phyloP scores from a whole-genome alignment of 768 basidiomycete species.

The Dacryopinax primogenitus region DNA sequence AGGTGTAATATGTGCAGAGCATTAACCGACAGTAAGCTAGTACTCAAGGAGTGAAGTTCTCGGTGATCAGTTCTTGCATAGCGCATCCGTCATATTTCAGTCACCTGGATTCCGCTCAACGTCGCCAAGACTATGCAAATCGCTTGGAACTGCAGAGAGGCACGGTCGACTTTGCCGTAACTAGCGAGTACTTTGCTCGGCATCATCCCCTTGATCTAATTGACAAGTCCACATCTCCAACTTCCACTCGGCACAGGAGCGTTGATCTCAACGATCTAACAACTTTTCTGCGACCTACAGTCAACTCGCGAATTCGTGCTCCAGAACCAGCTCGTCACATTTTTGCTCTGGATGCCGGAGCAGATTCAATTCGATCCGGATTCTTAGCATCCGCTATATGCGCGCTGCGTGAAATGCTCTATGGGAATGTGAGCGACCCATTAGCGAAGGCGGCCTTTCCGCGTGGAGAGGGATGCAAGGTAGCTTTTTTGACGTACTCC shows the following conservation, averaged over 20 bases:
- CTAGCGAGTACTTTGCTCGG: constrained; percentile 73
- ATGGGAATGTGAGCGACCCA: constrained; percentile 34
- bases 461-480: constrained; percentile 30
- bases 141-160: constrained; percentile 82
- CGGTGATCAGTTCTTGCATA: not conserved
- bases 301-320: constrained; percentile 27
- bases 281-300: constrained; percentile 16
- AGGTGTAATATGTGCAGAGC: constrained; percentile 81
- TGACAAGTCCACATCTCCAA: constrained; percentile 39
- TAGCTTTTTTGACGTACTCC: constrained; percentile 82
- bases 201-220: constrained; percentile 45
- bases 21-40: constrained; percentile 63
- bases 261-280: constrained; percentile 18
- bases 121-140: constrained; percentile 65
- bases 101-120: constrained; percentile 61
- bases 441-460: constrained; percentile 37
- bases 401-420: constrained; percentile 49
- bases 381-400: constrained; percentile 55
- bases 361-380: constrained; percentile 52
- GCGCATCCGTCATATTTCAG: constrained; percentile 48
- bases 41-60: not conserved
- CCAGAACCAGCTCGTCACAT: constrained; percentile 62
- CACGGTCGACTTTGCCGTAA: constrained; percentile 79
- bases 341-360: constrained; percentile 80
- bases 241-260: constrained; percentile 28